Base-by-base conservation (phyloP, 192 early-diverging fungal genomes). In the Coemansia sp. region DNA sequence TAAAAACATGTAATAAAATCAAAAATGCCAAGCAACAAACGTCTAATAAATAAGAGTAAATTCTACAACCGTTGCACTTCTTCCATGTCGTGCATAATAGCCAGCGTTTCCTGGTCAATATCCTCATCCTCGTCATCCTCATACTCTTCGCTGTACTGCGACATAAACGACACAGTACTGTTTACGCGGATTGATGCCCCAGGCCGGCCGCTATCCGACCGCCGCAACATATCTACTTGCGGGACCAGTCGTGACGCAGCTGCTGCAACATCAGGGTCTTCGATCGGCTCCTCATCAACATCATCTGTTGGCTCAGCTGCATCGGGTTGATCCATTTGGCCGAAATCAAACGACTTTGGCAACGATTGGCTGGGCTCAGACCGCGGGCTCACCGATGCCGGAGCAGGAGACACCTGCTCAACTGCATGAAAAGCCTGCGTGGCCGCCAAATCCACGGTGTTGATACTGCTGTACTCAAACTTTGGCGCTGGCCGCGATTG, bases 11-110 rank as follows among this genome's bases (percentile, higher is more conserved):
- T 42, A 42, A 42, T 42, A n/a, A 42, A 15, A 42, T 42, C 14
- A 15, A 15, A 42, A 42, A 42, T 42, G 40, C 40, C 11, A 42
- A 42, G 15, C 12, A 42, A 15, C 11, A 42, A 42, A 15, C 11
- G 40, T 42, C 15, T 42, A 42, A 48, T 19, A 48, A 20, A 19
- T 7, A 15, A 48, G 19, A 48, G 15, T 2, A n/a, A 48, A n/a
- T 48, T 19, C 28, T 62, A 31, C 40, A 76, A 52, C 0, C 53
- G 58, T 50, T 78, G 76, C 1, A 78, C 53, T 19, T 78, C 58
- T 15, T 78, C 76, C 67, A 78, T 69, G 46, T 73, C 76, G 23
- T 78, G 71, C 71, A 78, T 78, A 12, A 78, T 78, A n/a, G 60
- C 71, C 42, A 78, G 25, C 50, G 63, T 78, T 17, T 78, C 76